Percentiles rank a stretch among this genome's conserved stretches.
These are phyloP conservation scores for Chenopodium suecicum DNA, from an alignment of 148 eudicot species.

Conservation along the genomic window DNA sequence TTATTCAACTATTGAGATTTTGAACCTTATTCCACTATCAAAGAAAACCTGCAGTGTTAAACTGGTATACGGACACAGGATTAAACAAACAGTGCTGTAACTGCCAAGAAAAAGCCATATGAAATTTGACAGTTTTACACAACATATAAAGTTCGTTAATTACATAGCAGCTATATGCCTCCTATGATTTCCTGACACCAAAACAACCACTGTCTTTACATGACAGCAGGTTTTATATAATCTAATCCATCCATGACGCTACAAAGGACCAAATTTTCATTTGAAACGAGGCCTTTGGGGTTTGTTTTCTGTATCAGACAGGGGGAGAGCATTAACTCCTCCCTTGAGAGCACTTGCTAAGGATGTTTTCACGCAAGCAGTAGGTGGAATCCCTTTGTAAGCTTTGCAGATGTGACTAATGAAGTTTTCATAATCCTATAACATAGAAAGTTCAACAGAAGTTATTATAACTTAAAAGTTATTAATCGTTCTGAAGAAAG, in stretches of 20 bases:
- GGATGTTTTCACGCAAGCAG: slow-evolving; percentile 48
- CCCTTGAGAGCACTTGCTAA: slow-evolving; percentile 15
- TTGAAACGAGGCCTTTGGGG: slow-evolving; percentile 20
- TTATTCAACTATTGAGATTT: not conserved
- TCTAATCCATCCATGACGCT: slow-evolving; percentile 25
- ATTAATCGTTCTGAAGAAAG: not conserved
- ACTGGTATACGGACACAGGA: not conserved
- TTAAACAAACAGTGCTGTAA: not conserved
- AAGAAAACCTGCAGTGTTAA: not conserved
- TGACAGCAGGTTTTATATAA: slow-evolving; percentile 22
- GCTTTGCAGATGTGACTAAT: slow-evolving; percentile 67
- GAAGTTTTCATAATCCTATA: slow-evolving; percentile 62
- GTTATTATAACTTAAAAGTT: not conserved
- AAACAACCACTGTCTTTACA: slow-evolving; percentile 10
- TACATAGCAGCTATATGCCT: not conserved
- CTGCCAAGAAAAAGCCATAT: not conserved
- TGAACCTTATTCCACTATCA: not conserved
- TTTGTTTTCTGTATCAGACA: slow-evolving; percentile 30
- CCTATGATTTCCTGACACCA: not conserved
- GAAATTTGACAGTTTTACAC: too few species aligned
- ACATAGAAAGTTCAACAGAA: not conserved
- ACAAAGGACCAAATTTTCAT: slow-evolving; percentile 20
- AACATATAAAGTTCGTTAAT: not conserved
- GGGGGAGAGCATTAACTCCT: slow-evolving; percentile 26
- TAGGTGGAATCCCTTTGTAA: slow-evolving; percentile 56